Evolutionary conservation across 768 basidiomycete genomes (phyloP).

Genomic region (Melanogaster broomeanus): DNA sequence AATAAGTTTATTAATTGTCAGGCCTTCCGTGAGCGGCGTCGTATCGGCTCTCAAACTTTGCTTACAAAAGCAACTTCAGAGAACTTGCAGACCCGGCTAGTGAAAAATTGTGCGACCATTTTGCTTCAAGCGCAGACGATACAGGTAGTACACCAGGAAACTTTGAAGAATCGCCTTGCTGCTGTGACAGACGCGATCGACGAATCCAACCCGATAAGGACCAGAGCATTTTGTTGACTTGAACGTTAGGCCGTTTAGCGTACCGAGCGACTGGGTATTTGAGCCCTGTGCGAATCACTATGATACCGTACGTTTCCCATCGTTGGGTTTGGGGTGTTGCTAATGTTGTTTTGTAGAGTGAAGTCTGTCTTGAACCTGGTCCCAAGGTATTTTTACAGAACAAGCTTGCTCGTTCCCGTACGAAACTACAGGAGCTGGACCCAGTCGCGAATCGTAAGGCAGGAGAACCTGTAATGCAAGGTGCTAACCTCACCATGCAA

Average conservation of each 20-base stretch:
- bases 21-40: constrained; percentile 61
- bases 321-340: background rate
- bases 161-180: constrained; percentile 51
- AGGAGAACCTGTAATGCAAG: background rate
- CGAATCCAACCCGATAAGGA: constrained; percentile 59
- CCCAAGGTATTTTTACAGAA: constrained; percentile 85
- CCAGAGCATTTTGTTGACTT: constrained; percentile 67
- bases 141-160: constrained; percentile 59
- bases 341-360: constrained; percentile 23
- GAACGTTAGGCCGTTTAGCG: constrained; percentile 65
- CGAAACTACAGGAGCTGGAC: constrained; percentile 64
- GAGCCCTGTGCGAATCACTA: constrained; percentile 76
- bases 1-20: constrained; percentile 30
- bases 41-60: background rate
- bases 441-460: constrained; percentile 63
- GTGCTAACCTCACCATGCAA: constrained; percentile 5
- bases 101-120: constrained; percentile 54
- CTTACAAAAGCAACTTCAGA: constrained; percentile 43
- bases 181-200: constrained; percentile 49
- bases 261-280: constrained; percentile 70
- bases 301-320: constrained; percentile 57
- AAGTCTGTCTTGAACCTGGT: constrained; percentile 63
- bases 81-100: constrained; percentile 65
- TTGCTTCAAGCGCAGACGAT: constrained; percentile 61
- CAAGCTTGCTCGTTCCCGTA: constrained; percentile 58